Conservation (phyloP, 169 alveolate species). For the Plasmodium vivax region DNA sequence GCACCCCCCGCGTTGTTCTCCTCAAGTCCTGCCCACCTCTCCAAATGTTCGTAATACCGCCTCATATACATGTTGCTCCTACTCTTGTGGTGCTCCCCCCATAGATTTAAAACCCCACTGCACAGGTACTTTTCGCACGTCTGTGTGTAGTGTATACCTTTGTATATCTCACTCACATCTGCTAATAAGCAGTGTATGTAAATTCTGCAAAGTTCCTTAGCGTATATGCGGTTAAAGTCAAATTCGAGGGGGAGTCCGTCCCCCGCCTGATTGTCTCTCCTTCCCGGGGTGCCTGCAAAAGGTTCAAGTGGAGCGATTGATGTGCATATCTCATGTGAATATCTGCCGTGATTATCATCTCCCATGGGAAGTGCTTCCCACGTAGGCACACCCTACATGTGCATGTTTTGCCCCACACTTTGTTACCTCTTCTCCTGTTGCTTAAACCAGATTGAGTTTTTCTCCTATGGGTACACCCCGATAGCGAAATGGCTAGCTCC, state of each 20-base stretch:
- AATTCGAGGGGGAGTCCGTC: neutral
- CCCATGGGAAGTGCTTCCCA: neutral
- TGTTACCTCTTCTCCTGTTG: neutral
- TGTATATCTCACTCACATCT: slow-evolving; percentile 44
- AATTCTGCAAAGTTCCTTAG: slow-evolving; percentile 32
- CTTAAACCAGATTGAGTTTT: neutral
- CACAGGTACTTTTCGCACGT: slow-evolving; percentile 51
- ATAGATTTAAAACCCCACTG: slow-evolving; percentile 16
- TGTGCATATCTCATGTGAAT: neutral
- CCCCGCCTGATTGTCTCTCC: neutral
- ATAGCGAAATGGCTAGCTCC: neutral
- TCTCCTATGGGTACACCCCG: neutral
- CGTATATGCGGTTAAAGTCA: slow-evolving; percentile 3
- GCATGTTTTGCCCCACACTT: neutral
- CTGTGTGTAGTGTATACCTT: slow-evolving; percentile 1
- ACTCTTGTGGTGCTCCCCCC: slow-evolving; percentile 50
- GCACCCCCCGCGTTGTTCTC: neutral
- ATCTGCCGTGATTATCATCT: neutral
- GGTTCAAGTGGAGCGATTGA: neutral
- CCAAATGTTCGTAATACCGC: slow-evolving; percentile 33
- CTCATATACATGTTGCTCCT: slow-evolving; percentile 18
- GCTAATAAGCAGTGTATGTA: slow-evolving; percentile 55
- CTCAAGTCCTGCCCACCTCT: neutral
- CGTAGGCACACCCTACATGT: neutral
- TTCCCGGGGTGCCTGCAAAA: neutral